A percentile compares a stretch with the other conserved stretches of the same genome.
Evolutionary conservation across 2,329 filamentous ascomycete species (phyloP).

Genomic region (Alternaria dauci): DNA sequence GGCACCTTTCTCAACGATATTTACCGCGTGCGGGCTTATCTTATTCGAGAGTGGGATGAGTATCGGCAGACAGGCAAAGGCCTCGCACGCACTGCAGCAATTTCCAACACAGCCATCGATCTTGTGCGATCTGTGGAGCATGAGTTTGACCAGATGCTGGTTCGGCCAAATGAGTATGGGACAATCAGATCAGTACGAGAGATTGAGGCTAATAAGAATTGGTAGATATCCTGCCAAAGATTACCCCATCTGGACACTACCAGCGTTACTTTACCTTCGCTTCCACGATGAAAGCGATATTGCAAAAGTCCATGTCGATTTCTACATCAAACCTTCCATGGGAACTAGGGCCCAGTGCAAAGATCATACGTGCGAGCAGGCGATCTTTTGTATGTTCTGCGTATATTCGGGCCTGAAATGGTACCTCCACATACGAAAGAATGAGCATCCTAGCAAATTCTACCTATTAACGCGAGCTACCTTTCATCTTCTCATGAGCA

Average conservation of each 20-base stretch:
- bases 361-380: neutral
- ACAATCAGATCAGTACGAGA: neutral
- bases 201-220: neutral
- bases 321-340: neutral
- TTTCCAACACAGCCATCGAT: neutral
- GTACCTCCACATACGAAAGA: neutral
- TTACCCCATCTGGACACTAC: neutral
- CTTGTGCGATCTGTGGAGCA: conserved; percentile 3
- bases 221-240: neutral
- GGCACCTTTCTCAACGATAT: too few species aligned
- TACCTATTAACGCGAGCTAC: neutral
- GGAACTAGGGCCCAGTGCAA: neutral
- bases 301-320: neutral
- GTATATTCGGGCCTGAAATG: neutral
- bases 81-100: neutral
- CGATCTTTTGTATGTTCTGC: neutral
- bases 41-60: neutral
- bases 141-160: neutral
- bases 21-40: neutral
- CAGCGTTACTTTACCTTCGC: neutral
- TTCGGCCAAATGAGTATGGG: neutral
- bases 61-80: neutral
- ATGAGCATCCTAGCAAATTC: neutral
- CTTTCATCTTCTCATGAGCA: neutral
- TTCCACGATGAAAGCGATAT: neutral